phyloP scores from a whole-genome alignment of 805 yeast genomes.

The Candida oleophila region DNA sequence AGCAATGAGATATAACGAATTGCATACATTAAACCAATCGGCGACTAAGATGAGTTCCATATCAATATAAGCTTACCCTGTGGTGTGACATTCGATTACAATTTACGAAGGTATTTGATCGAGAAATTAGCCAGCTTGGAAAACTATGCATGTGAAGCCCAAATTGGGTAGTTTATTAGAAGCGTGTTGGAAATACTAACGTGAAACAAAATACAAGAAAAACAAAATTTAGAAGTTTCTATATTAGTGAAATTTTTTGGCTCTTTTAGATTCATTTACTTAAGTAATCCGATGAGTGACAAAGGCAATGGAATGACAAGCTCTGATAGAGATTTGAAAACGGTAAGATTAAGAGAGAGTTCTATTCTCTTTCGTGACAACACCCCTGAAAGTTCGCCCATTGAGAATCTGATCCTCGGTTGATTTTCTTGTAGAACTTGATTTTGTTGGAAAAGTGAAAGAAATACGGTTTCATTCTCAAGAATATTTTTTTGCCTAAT shows the following conservation, averaged over 20 bases:
- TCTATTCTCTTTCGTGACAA: neutral
- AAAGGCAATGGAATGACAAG: neutral
- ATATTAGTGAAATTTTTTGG: neutral
- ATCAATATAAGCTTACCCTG: no score
- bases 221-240: neutral
- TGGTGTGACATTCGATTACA: no score
- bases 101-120: neutral
- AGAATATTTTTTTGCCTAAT: neutral
- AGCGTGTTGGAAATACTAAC: neutral
- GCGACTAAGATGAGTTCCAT: no score
- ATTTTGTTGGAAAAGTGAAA: neutral
- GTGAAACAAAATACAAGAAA: constrained; percentile 1
- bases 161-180: neutral
- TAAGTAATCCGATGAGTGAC: neutral
- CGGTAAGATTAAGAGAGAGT: neutral
- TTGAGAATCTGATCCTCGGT: neutral
- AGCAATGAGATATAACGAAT: neutral
- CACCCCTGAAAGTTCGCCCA: no score
- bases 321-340: neutral
- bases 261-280: neutral
- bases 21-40: neutral
- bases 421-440: neutral
- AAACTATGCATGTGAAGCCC: constrained; percentile 1
- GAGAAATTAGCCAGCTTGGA: neutral
- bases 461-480: neutral